phyloP scores from a whole-genome alignment of 192 early-diverging fungal species.

The Backusella westeae region DNA sequence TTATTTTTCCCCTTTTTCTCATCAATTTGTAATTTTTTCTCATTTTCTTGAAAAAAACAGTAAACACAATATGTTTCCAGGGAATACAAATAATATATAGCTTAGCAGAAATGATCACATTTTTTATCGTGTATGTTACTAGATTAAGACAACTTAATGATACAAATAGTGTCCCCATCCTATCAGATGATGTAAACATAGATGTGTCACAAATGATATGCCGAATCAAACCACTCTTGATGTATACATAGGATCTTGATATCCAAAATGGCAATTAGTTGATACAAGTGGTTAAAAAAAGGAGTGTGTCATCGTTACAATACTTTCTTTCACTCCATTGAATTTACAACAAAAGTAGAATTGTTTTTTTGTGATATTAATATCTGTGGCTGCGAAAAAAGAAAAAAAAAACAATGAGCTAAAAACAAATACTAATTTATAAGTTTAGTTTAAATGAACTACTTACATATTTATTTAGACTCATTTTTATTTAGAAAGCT shows the following conservation, averaged over 20 bases:
- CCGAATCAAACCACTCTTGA: background rate
- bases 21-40: too few relatives aligned
- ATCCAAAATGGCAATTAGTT: background rate
- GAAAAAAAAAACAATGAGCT: background rate
- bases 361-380: background rate
- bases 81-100: background rate
- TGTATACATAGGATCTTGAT: background rate
- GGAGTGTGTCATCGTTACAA: background rate
- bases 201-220: background rate
- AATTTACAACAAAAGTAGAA: background rate
- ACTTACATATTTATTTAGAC: background rate
- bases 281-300: background rate
- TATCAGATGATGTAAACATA: background rate
- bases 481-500: background rate
- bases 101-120: background rate
- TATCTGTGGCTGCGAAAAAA: background rate
- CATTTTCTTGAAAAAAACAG: too few relatives aligned
- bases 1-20: too few relatives aligned
- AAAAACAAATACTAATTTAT: background rate
- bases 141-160: background rate
- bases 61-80: background rate
- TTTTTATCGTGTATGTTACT: background rate
- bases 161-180: background rate
- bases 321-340: background rate
- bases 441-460: background rate